A percentile compares a stretch with the other conserved stretches of the same genome.
Conservation (phyloP, 148 eudicot species). For the Spergularia marina region DNA sequence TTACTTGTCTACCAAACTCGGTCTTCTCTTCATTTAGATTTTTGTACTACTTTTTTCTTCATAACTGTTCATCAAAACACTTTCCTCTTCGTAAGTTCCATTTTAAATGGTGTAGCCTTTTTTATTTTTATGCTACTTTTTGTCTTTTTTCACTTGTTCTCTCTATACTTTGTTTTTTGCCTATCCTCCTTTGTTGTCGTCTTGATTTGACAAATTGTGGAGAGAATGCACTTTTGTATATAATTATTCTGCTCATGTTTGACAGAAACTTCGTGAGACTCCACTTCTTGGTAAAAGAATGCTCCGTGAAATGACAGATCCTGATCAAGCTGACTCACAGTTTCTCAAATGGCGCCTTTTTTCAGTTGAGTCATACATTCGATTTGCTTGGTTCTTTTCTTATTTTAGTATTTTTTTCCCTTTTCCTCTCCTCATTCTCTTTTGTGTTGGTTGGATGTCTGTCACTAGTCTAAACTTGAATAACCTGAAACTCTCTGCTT, state of each 20-base stretch:
- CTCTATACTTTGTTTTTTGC: too few relatives aligned
- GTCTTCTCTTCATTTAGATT: too few relatives aligned
- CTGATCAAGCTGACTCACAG: conserved; percentile 38
- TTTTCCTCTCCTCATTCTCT: background rate
- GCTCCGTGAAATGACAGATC: conserved; percentile 44
- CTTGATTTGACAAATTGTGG: background rate
- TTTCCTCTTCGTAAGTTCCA: too few relatives aligned
- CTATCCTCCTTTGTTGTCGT: too few relatives aligned
- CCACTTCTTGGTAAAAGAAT: conserved; percentile 40
- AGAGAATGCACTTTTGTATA: background rate
- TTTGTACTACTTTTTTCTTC: too few relatives aligned
- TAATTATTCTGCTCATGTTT: conserved; percentile 9
- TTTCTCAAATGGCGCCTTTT: conserved; percentile 41
- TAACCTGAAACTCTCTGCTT: background rate
- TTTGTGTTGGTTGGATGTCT: background rate
- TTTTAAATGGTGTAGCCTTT: too few relatives aligned
- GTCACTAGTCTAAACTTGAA: too few relatives aligned
- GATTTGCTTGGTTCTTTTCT: background rate
- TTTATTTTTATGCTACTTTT: background rate
- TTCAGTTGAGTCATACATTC: conserved; percentile 42
- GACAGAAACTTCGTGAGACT: conserved; percentile 39
- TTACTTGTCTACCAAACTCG: too few relatives aligned
- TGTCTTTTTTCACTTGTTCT: background rate
- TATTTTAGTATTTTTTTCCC: background rate
- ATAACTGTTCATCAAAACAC: too few relatives aligned